phyloP scores from a whole-genome alignment of 306 rosid genomes.

The Elaeagnus macrophylla region DNA sequence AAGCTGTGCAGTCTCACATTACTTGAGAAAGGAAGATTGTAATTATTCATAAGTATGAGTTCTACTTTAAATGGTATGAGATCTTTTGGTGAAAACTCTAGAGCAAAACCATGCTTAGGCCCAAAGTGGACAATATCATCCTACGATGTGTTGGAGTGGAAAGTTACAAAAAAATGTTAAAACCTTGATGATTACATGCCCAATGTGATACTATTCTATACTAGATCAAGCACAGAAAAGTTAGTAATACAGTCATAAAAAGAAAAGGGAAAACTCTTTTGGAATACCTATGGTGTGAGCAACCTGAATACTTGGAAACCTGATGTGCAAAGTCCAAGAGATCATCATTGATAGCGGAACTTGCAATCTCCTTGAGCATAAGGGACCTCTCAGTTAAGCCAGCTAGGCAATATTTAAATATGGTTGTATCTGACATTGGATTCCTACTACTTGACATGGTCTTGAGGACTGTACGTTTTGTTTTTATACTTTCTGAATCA shows the following conservation, averaged over 20 bases:
- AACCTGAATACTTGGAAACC: slow-evolving; percentile 76
- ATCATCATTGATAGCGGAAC: slow-evolving; percentile 46
- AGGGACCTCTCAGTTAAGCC: slow-evolving; percentile 67
- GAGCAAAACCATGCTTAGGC: no score
- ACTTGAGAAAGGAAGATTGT: no score
- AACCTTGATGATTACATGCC: no score
- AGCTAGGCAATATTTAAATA: slow-evolving; percentile 82
- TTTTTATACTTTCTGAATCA: slow-evolving; percentile 60
- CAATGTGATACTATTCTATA: neutral
- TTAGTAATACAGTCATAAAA: neutral
- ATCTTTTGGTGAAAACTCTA: no score
- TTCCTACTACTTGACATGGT: slow-evolving; percentile 36
- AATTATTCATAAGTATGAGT: no score
- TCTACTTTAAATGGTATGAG: no score
- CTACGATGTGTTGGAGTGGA: no score
- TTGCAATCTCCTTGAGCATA: slow-evolving; percentile 80
- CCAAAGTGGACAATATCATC: no score
- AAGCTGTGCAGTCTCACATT: no score
- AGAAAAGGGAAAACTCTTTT: neutral
- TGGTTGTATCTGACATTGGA: slow-evolving; percentile 56
- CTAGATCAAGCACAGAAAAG: neutral
- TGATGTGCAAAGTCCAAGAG: slow-evolving; percentile 55
- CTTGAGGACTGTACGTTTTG: slow-evolving; percentile 39
- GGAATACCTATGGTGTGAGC: slow-evolving; percentile 70
- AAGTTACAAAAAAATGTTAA: no score